These are phyloP conservation scores for Russula ochroleuca DNA, from an alignment of 768 basidiomycete genomes.

Conservation along the genomic window DNA sequence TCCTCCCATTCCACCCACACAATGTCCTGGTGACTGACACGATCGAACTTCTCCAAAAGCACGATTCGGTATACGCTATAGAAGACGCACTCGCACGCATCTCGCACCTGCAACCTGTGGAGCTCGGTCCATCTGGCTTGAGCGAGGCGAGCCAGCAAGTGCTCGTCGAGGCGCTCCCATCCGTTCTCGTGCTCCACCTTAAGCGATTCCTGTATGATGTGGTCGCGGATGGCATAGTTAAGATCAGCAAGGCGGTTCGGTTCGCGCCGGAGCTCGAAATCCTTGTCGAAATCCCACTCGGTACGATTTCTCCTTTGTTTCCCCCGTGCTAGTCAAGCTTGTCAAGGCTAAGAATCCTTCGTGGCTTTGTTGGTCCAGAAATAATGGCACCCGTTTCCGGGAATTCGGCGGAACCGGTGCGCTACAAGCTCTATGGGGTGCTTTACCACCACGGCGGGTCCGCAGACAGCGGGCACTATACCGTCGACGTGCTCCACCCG, in stretches of 20 bases:
- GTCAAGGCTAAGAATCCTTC: background rate
- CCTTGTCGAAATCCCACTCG: slow-evolving; percentile 67
- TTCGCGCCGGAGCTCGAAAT: slow-evolving; percentile 79
- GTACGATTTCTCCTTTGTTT: slow-evolving; percentile 37
- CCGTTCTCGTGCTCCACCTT: slow-evolving; percentile 82
- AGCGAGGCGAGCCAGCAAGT: slow-evolving; percentile 65
- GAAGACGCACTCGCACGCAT: slow-evolving; percentile 78
- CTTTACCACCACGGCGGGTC: slow-evolving; percentile 92
- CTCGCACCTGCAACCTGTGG: slow-evolving; percentile 74
- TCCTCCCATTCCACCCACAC: background rate
- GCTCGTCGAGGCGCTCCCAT: slow-evolving; percentile 78
- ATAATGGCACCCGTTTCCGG: slow-evolving; percentile 30
- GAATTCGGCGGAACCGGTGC: slow-evolving; percentile 52
- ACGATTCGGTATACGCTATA: slow-evolving; percentile 69
- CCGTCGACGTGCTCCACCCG: slow-evolving; percentile 81
- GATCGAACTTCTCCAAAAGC: slow-evolving; percentile 41
- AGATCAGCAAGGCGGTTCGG: slow-evolving; percentile 74
- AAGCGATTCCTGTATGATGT: slow-evolving; percentile 89
- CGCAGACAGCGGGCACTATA: slow-evolving; percentile 93
- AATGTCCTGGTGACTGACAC: background rate
- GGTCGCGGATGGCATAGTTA: slow-evolving; percentile 68
- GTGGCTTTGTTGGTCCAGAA: background rate
- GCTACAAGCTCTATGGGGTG: slow-evolving; percentile 81
- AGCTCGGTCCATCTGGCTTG: slow-evolving; percentile 46
- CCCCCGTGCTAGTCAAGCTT: no score